phyloP scores from a whole-genome alignment of 768 basidiomycete species.

The Boletus fagicola region DNA sequence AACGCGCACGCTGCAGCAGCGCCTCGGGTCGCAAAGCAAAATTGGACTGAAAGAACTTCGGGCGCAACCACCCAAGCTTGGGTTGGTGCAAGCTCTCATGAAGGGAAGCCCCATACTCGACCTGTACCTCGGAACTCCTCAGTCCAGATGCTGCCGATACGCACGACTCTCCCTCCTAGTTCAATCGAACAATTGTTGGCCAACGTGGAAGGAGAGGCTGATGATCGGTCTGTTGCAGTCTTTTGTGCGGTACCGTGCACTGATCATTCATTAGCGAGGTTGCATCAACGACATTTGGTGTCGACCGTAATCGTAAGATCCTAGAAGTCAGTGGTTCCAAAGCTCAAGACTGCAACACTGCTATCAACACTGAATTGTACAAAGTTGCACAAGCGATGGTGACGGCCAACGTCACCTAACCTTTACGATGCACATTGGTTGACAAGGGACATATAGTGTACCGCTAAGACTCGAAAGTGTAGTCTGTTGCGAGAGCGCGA shows the following conservation, averaged over 20 bases:
- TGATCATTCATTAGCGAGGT: slow-evolving; percentile 11
- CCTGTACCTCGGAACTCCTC: background rate
- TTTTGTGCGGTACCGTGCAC: background rate
- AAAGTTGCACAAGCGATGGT: no score
- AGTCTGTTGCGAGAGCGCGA: no score
- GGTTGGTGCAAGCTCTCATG: slow-evolving; percentile 10
- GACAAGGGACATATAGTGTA: no score
- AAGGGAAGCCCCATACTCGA: slow-evolving; percentile 10
- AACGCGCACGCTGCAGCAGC: no score
- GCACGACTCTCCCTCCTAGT: background rate
- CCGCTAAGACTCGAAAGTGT: no score
- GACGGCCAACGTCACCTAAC: no score
- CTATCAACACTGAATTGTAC: background rate
- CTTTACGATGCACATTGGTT: no score
- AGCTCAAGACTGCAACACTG: background rate
- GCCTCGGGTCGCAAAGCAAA: background rate
- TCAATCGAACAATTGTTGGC: background rate
- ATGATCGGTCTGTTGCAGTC: slow-evolving; percentile 10
- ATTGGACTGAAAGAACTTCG: background rate
- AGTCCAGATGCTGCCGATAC: background rate
- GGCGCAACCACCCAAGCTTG: no score
- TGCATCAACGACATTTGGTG: background rate
- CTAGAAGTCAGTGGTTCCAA: background rate
- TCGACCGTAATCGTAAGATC: background rate
- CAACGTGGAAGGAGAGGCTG: background rate